A percentile compares a stretch with the other conserved stretches of the same genome.
phyloP scores from a whole-genome alignment of 108 stramenopile genomes.

The Licmophora abbreviata region DNA sequence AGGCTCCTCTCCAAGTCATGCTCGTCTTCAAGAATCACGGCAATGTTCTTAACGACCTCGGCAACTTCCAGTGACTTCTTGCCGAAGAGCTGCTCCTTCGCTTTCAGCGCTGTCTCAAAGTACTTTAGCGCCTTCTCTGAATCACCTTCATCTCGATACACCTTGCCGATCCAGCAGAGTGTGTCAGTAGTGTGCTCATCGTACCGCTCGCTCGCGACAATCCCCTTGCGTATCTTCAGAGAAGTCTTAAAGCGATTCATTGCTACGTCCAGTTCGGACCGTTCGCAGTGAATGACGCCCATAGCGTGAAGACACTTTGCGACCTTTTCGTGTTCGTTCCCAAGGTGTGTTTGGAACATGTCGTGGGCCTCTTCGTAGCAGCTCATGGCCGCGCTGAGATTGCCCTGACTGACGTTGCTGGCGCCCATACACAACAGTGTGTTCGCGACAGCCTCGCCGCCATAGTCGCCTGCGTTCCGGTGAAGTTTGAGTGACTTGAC shows the following conservation, averaged over 20 bases:
- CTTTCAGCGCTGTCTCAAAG: slow-evolving; percentile 24
- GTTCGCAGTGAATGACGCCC: slow-evolving; percentile 34
- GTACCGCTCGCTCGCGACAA: slow-evolving; percentile 17
- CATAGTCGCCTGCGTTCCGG: slow-evolving; percentile 21
- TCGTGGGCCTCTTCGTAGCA: slow-evolving; percentile 37
- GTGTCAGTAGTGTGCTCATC: slow-evolving; percentile 28
- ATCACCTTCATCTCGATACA: slow-evolving; percentile 29
- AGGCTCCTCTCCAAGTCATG: slow-evolving; percentile 17
- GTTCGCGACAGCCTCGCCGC: slow-evolving; percentile 33
- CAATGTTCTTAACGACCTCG: slow-evolving; percentile 40
- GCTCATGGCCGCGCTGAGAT: slow-evolving; percentile 21
- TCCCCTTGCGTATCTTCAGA: slow-evolving; percentile 19
- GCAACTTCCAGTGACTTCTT: slow-evolving; percentile 22
- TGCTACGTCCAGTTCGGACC: slow-evolving; percentile 15
- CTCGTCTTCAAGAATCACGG: slow-evolving; percentile 32
- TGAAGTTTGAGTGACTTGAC: slow-evolving; percentile 30
- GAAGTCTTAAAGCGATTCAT: slow-evolving; percentile 34
- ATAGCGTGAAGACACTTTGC: slow-evolving; percentile 30
- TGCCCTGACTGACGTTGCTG: slow-evolving; percentile 23
- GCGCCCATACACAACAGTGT: slow-evolving; percentile 30
- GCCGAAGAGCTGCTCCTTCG: slow-evolving; percentile 30
- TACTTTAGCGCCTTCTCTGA: slow-evolving; percentile 25
- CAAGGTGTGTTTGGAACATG: slow-evolving; percentile 30
- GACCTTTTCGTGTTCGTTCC: slow-evolving; percentile 22
- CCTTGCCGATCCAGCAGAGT: slow-evolving; percentile 45